Evolutionary conservation across 495 filamentous ascomycete species (phyloP), one percentile per base, ranked within the genome.

Genomic region (Jackrogersella multiformis): DNA sequence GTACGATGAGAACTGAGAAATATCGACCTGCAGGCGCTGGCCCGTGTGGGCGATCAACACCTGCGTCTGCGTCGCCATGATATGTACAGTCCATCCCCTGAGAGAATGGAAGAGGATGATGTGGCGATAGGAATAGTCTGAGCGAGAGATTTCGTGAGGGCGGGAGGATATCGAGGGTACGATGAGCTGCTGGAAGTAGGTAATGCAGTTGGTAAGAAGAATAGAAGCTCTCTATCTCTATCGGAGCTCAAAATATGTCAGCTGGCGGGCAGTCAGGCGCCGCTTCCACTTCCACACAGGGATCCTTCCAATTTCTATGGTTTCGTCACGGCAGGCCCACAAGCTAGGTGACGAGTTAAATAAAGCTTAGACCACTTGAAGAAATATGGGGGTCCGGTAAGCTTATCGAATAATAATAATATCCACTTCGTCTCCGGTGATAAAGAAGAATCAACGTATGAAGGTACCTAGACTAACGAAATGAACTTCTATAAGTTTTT

Each of bases 1-100:
- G 74, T 82, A 93, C 90, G 87, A 89, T 59, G 85, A 76, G 74
- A 92, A 87, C 46, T 86, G 84, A 49, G 85, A 82, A 21, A 86
- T 84, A 77, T 96, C 91, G 64, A 90, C 82, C 70, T 85, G 82
- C 74, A 93, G 84, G 80, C 89, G 88, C 82, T 92, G 88, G 82
- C 93, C 93, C 71, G 90, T 90, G 82, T 95, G 93, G 82, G 92
- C 93, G 62, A 95, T 86, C 78, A 90, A 90, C 77, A 97, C 87
- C 77, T 92, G 86, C 75, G 92, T 81, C 79, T 89, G 88, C 86
- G 93, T 93, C 67, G 79, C 79, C 80, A 83, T 84, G 57, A 9
- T 64, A 59, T 65, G 56, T 77, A 49, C 55, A 63, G 64, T 74
- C 73, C 73, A 74, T 74, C 73, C 70, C 73, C 68, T 59, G 62